Base-by-base conservation (phyloP, 495 filamentous ascomycete genomes). In the Lindgomyces ingoldianus region DNA sequence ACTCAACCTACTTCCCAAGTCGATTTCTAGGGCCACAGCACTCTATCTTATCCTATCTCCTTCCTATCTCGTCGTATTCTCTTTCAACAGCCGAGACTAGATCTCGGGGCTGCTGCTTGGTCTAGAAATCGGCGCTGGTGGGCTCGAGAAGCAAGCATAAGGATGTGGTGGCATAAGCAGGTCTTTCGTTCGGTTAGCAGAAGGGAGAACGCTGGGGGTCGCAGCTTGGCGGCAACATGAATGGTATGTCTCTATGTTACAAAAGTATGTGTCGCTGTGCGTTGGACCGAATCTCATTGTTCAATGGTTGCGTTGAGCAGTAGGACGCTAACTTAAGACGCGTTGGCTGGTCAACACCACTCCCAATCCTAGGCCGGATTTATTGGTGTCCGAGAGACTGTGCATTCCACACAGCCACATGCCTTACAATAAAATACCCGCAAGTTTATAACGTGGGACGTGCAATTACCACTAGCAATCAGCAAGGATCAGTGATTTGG, bases 241-340 rank as follows among this genome's bases (percentile, higher is more conserved):
- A 18, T 47, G 44, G 44, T 22, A 47, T 47, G 44, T 18, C 21
- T n/a, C 44, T 47, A 47, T 47, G 44, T 18, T 47, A 47, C 44
- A 18, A 47, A 8, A 47, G n/a, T 47, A 18, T n/a, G 44, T 47
- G 21, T 47, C 21, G 14, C 44, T 18, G 44, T 47, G 44, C 44
- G 44, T 47, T 47, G n/a, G 44, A 47, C 21, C n/a, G 44, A 8
- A 47, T 47, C 44, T 47, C n/a, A n/a, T 18, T 47, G 44, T 47
- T 8, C n/a, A 22, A 47, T 47, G n/a, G 33, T 14, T 39, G 33
- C 14, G 33, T 14, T 14, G 33, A 39, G 33, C 33, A 14, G 33
- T 39, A 39, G 14, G 33, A 14, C 33, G 33, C 33, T n/a, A n/a
- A n/a, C n/a, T n/a, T 39, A 39, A 39, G 33, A 39, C 33, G 33